Evolutionary conservation across 495 filamentous ascomycete species (phyloP).

Genomic region (Recurvomyces mirabilis): DNA sequence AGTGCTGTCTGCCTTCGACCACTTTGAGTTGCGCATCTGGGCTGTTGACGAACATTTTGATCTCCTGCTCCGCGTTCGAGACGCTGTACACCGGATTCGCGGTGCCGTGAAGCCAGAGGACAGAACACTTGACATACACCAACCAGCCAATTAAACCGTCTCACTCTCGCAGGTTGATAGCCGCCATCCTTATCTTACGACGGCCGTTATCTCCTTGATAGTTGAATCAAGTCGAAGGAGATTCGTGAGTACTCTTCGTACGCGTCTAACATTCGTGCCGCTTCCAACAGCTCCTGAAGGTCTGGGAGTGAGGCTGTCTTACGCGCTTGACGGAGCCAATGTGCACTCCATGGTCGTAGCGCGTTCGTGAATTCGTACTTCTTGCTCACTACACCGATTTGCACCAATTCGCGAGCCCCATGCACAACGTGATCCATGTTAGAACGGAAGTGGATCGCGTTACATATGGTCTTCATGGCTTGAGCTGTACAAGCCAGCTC

Average conservation of each 20-base stretch:
- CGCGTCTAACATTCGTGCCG: not conserved
- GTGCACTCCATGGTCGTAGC: not conserved
- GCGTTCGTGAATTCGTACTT: constrained; percentile 1
- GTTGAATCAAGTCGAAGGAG: not conserved
- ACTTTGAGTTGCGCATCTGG: constrained; percentile 39
- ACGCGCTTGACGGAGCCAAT: not conserved
- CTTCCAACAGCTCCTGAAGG: not conserved
- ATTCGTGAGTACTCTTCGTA: not conserved
- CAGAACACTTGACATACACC: constrained; percentile 46
- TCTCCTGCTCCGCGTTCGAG: constrained; percentile 42
- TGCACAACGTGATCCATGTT: not conserved
- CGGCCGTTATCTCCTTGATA: constrained; percentile 48
- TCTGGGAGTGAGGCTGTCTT: not conserved
- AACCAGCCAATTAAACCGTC: constrained; percentile 45
- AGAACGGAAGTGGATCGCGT: not conserved
- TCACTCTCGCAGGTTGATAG: constrained; percentile 44
- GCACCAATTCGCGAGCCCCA: not conserved
- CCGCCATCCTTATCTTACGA: constrained; percentile 44
- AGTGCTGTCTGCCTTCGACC: constrained; percentile 46
- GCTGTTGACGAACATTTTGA: constrained; percentile 45
- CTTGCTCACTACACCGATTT: not conserved
- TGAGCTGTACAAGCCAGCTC: not conserved
- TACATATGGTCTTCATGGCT: not conserved
- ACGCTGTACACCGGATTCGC: constrained; percentile 35
- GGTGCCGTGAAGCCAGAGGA: constrained; percentile 51